phyloP scores from a whole-genome alignment of 345 rosid species.

The Sonneratia caseolaris region DNA sequence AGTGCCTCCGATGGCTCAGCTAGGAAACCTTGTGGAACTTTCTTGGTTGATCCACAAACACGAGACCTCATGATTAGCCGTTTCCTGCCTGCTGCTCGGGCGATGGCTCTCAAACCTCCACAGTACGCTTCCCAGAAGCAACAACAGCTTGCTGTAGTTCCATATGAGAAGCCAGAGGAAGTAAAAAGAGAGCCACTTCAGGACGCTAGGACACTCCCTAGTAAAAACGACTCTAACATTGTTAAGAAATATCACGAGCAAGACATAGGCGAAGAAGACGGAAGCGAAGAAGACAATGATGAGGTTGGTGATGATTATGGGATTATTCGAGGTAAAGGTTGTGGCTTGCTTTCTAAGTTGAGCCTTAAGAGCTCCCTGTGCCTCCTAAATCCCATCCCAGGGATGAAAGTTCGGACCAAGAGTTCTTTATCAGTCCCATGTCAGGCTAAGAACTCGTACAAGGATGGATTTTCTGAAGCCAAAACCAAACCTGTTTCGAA shows the following conservation, averaged over 20 bases:
- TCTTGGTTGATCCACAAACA: conserved; percentile 38
- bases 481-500: conserved; percentile 33
- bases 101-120: conserved; percentile 66
- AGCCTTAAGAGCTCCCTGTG: conserved; percentile 13
- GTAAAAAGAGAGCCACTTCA: conserved; percentile 19
- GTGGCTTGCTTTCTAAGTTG: conserved; percentile 49
- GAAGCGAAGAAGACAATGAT: conserved; percentile 36
- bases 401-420: conserved; percentile 35
- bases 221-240: conserved; percentile 17
- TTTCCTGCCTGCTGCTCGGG: conserved; percentile 96
- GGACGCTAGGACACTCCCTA: conserved; percentile 22
- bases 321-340: conserved; percentile 47
- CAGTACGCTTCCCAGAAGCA: conserved; percentile 54
- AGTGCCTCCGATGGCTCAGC: conserved; percentile 39
- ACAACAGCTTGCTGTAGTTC: conserved; percentile 13
- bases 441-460: conserved; percentile 28
- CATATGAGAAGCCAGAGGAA: conserved; percentile 41
- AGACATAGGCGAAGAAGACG: conserved; percentile 33
- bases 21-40: conserved; percentile 38
- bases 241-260: conserved; percentile 20
- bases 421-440: conserved; percentile 26
- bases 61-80: conserved; percentile 82
- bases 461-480: conserved; percentile 31
- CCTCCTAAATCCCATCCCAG: conserved; percentile 56
- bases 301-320: conserved; percentile 26